A percentile compares a stretch with the other conserved stretches of the same genome.
Conservation (phyloP, 2,329 filamentous ascomycete genomes). For the Hymenoscyphus salicellus region DNA sequence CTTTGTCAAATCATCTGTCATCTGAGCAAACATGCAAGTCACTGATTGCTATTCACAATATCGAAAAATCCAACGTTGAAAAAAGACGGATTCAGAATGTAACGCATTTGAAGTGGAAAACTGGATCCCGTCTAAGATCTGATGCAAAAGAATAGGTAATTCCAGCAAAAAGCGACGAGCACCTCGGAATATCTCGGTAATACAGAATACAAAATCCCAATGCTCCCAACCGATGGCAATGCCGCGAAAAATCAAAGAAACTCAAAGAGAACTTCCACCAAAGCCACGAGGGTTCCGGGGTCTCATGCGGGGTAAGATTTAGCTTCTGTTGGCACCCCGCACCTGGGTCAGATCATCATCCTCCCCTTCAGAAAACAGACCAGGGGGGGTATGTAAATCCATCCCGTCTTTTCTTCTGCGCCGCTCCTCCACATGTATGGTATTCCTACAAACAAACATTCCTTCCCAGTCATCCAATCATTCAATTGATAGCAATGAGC, state of each 20-base stretch:
- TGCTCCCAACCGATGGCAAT: not conserved
- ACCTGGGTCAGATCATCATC: not conserved
- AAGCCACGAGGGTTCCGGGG: not conserved
- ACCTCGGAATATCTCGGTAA: constrained; percentile 1
- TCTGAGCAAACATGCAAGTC: constrained; percentile 1
- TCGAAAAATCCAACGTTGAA: not conserved
- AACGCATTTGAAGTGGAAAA: not conserved
- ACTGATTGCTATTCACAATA: not conserved
- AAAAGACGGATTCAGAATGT: not conserved
- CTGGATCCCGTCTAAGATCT: not conserved
- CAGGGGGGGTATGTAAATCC: too few species aligned
- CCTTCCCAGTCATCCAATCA: not conserved
- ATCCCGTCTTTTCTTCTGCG: constrained; percentile 1
- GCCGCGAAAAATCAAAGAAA: not conserved
- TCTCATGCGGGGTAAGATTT: constrained; percentile 8
- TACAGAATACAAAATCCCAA: not conserved
- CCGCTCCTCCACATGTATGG: not conserved
- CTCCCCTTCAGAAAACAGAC: not conserved
- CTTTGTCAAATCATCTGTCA: not conserved
- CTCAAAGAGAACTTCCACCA: not conserved
- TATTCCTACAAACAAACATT: constrained; percentile 2
- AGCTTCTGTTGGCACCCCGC: not conserved
- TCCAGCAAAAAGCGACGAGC: not conserved
- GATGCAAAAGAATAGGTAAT: not conserved
- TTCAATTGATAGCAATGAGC: not conserved